Evolutionary conservation across 495 filamentous ascomycete genomes (phyloP).

Genomic region (Glonium stellatum): DNA sequence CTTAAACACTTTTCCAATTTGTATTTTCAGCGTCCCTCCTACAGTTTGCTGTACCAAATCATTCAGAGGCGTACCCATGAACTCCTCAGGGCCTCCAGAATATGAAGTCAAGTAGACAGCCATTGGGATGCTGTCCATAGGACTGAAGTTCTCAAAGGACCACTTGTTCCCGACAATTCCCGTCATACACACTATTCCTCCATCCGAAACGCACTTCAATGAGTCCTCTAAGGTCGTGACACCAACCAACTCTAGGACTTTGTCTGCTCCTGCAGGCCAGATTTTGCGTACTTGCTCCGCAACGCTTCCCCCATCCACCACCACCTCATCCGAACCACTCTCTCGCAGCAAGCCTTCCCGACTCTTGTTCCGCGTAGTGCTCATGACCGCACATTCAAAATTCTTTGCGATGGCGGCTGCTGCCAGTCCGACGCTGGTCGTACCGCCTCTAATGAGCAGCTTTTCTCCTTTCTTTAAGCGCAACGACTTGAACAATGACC

Average conservation of each 20-base stretch:
- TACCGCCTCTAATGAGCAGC: constrained; percentile 48
- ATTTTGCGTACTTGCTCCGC: too few species aligned
- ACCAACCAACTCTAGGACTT: constrained; percentile 46
- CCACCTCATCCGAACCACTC: constrained; percentile 39
- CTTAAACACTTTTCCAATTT: constrained; percentile 42
- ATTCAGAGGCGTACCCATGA: constrained; percentile 44
- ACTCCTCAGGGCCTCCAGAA: constrained; percentile 39
- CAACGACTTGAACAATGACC: constrained; percentile 38
- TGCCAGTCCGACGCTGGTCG: constrained; percentile 44
- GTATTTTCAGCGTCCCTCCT: constrained; percentile 38
- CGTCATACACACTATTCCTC: constrained; percentile 46
- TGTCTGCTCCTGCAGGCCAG: too few species aligned
- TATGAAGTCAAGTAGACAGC: constrained; percentile 43
- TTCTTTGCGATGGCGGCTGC: constrained; percentile 44
- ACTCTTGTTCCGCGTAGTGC: constrained; percentile 39
- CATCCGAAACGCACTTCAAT: too few species aligned
- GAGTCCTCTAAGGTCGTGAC: constrained; percentile 39
- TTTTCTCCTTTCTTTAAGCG: constrained; percentile 39
- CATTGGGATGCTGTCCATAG: constrained; percentile 43
- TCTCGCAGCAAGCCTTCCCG: constrained; percentile 37
- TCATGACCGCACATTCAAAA: constrained; percentile 36
- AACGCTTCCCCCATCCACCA: constrained; percentile 40
- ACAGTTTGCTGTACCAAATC: constrained; percentile 39
- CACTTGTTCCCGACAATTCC: constrained; percentile 49
- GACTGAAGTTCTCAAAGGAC: constrained; percentile 40